A percentile compares a stretch with the other conserved stretches of the same genome.
phyloP scores from a whole-genome alignment of 805 yeast genomes.

The Lachancea sp. region DNA sequence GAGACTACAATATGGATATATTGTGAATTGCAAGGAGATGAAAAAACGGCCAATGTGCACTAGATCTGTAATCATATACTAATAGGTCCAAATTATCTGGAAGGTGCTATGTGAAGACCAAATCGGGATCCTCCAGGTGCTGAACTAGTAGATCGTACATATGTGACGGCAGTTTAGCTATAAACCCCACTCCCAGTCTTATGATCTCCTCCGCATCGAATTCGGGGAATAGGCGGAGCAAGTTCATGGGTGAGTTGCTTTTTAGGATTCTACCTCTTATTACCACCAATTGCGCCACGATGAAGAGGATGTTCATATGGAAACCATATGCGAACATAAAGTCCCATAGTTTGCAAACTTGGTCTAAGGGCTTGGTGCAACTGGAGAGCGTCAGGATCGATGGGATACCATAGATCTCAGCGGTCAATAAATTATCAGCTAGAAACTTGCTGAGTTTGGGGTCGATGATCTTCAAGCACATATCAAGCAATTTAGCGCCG shows the following conservation, averaged over 20 bases:
- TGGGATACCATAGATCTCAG: conserved; percentile 83
- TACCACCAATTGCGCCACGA: conserved; percentile 74
- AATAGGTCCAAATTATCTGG: too few species aligned
- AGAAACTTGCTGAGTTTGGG: conserved; percentile 54
- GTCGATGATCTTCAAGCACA: conserved; percentile 64
- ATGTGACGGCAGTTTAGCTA: conserved; percentile 63
- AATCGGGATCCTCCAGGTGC: conserved; percentile 25
- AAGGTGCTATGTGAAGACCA: conserved; percentile 2
- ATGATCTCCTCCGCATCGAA: conserved; percentile 69
- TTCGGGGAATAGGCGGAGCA: conserved; percentile 59
- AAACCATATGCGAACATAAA: conserved; percentile 85
- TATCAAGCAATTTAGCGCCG: conserved; percentile 66
- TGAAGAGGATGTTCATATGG: conserved; percentile 77
- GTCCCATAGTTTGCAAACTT: conserved; percentile 81
- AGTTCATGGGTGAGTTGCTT: conserved; percentile 59
- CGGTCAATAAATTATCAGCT: conserved; percentile 47
- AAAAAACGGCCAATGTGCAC: not conserved
- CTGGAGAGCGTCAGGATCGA: conserved; percentile 80
- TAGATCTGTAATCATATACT: too few species aligned
- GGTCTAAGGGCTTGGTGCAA: conserved; percentile 76
- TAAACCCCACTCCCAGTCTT: conserved; percentile 70
- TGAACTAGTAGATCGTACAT: conserved; percentile 40
- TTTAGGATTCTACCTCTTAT: conserved; percentile 58
- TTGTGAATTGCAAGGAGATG: conserved; percentile 2
- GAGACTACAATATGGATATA: conserved; percentile 44